A percentile compares a stretch with the other conserved stretches of the same genome.
These are phyloP conservation scores for Periconia sp. DNA, from an alignment of 2,329 filamentous ascomycete genomes.

Conservation along the genomic window DNA sequence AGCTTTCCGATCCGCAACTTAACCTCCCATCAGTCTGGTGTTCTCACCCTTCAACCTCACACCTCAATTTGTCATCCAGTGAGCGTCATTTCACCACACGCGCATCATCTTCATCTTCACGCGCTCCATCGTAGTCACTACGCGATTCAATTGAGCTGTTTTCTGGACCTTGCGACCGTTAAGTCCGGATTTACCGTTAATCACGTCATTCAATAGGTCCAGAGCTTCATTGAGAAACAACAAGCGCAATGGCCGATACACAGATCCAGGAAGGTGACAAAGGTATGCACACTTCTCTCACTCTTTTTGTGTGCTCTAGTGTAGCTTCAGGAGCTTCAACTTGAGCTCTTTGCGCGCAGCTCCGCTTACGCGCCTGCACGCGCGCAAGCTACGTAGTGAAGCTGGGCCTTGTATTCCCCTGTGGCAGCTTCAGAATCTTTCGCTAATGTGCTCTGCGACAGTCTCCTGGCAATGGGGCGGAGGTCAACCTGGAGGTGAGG, in stretches of 20 bases:
- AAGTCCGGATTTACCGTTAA: conserved; percentile 26
- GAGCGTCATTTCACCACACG: conserved; percentile 22
- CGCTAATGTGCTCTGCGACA: conserved; percentile 36
- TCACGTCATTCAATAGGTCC: conserved; percentile 39
- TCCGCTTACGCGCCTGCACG: conserved; percentile 8
- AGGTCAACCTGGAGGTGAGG: conserved; percentile 62
- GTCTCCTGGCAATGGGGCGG: conserved; percentile 69
- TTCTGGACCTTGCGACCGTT: conserved; percentile 24
- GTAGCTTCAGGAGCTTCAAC: neutral
- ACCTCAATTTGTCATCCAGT: conserved; percentile 17
- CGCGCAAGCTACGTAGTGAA: conserved; percentile 10
- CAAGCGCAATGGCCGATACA: conserved; percentile 40
- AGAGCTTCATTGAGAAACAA: conserved; percentile 18
- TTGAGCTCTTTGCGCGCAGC: conserved; percentile 2
- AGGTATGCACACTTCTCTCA: conserved; percentile 29
- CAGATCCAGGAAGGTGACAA: conserved; percentile 45
- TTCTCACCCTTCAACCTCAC: conserved; percentile 29
- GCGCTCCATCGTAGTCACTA: conserved; percentile 19
- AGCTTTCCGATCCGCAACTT: conserved; percentile 40
- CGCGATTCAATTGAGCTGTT: conserved; percentile 31
- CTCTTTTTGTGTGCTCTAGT: neutral
- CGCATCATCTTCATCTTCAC: conserved; percentile 28
- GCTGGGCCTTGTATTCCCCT: too few relatives aligned
- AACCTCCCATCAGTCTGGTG: conserved; percentile 22
- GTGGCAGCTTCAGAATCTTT: too few relatives aligned